Evolutionary conservation across 306 rosid species (phyloP), one percentile per base, ranked within the genome.

Genomic region (Acacia melanoxylon): DNA sequence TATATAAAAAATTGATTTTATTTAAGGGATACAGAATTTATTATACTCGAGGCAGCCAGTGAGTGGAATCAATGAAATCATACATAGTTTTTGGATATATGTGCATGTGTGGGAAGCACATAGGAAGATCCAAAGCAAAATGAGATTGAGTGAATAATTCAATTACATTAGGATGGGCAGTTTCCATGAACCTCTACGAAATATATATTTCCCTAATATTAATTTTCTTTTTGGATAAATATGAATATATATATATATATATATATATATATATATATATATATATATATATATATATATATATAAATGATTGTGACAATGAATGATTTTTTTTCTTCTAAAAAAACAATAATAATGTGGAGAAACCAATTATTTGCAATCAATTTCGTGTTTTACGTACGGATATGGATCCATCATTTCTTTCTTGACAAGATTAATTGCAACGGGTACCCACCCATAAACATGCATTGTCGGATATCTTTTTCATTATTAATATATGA

Each of bases 291-390:
- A 10, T 35, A 67, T n/a, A n/a, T n/a, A 68, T 40, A 4, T 9
- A 4, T 4, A 10, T 35, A 67, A 33, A 67, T 68, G 17, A 68
- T 68, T 40, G 10, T 9, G 14, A 6, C 29, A 8, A 68, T 33
- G 8, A 37, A 37, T 19, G 46, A 17, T 4, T 4, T 54, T 54
- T n/a, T n/a, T 58, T 56, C 0, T 52, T 0, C 7, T 8, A 37
- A 68, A 40, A 4, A 7, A 13, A 66, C 4, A 46, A 58, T 10
- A 58, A 58, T n/a, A 56, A 41, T 40, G 10, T n/a, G 74, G 54
- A n/a, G 48, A n/a, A 22, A 69, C 31, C 74, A 69, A 69, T 69
- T 41, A 69, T 69, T 69, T 69, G 74, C 74, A 42, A 41, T 69
- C 74, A 69, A 42, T 69, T 42, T 41, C 19, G 74, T 69, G 74